Evolutionary conservation across 1,139 yeast genomes (phyloP), one percentile per base, ranked within the genome.

Genomic region (Debaryomyces singareniensis): DNA sequence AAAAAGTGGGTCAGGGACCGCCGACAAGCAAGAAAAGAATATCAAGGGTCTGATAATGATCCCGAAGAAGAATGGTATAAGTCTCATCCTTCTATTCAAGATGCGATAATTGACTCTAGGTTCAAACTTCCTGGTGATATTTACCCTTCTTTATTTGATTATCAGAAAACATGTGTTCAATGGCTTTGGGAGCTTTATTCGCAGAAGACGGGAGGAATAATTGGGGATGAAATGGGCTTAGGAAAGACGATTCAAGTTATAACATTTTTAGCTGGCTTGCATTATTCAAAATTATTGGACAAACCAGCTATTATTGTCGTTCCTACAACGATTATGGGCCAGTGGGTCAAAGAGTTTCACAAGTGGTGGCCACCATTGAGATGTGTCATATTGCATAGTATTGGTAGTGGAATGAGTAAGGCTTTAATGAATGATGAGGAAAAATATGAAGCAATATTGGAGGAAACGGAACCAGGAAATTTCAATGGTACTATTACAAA

Each of bases 281-380:
- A 87, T 47, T 84, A 87, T 49, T 83, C 95, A 12, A 79, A 81
- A 0, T 59, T 74, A 31, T 57, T 91, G 4, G 70, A 74, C 14
- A 82, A 81, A 28, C 98, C 98, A 0, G 81, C 83, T 0, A 51
- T 91, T 22, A 71, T 91, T 25, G 96, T 91, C 0, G 95, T 96
- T 35, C 98, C 98, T 0, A 97, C 98, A 0, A 91, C 98, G 0
- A 96, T 91, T 0, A 64, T 91, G 69, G 82, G 77, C 38, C 98
- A 91, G 49, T 91, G 98, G 98, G 94, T 89, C 4, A 82, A 80
- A 39, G 98, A 91, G 52, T 78, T 91, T 34, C 98, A 91, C 46
- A 71, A 81, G 29, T 91, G 98, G 98, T 91, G 97, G 97, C 97
- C 98, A 2, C 89, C 96, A 0, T 65, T 93, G 16, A 58, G 98